phyloP scores from a whole-genome alignment of 1,139 yeast genomes.

The Hansenula anomala region DNA sequence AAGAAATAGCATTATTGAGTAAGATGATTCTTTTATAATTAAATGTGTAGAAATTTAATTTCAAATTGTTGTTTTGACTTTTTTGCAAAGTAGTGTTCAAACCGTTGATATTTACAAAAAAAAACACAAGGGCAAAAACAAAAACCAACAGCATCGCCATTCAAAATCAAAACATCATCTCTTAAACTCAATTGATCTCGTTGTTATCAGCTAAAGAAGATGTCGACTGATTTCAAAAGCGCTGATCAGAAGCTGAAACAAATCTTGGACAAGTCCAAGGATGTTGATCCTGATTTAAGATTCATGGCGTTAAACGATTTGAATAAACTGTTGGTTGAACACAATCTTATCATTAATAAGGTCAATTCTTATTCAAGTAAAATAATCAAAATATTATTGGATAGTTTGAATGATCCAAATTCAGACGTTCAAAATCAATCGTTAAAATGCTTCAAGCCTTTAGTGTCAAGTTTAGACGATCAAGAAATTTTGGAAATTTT shows the following conservation, averaged over 20 bases:
- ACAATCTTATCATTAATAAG: slow-evolving; percentile 23
- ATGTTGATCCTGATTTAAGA: slow-evolving; percentile 78
- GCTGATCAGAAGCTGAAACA: slow-evolving; percentile 50
- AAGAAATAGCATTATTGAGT: slow-evolving; percentile 10
- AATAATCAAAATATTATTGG: slow-evolving; percentile 46
- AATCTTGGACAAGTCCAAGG: slow-evolving; percentile 53
- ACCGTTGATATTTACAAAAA: slow-evolving; percentile 6
- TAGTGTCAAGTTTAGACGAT: slow-evolving; percentile 28
- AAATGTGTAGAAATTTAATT: too few relatives aligned
- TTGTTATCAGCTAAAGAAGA: slow-evolving; percentile 6
- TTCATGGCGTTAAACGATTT: slow-evolving; percentile 86
- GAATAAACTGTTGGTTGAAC: slow-evolving; percentile 41
- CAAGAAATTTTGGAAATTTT: slow-evolving; percentile 22
- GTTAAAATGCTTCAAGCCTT: slow-evolving; percentile 49
- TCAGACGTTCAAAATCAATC: slow-evolving; percentile 82
- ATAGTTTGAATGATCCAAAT: slow-evolving; percentile 56
- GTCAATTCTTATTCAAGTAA: slow-evolving; percentile 24
- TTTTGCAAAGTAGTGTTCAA: too few relatives aligned
- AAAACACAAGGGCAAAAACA: slow-evolving; percentile 3
- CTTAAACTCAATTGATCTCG: not conserved
- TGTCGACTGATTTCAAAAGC: slow-evolving; percentile 42
- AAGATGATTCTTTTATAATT: too few relatives aligned
- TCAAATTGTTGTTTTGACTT: too few relatives aligned
- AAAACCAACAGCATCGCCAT: not conserved
- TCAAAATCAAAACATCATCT: not conserved